Conservation (phyloP, 768 basidiomycete species). For the Mycena albidolilacea region DNA sequence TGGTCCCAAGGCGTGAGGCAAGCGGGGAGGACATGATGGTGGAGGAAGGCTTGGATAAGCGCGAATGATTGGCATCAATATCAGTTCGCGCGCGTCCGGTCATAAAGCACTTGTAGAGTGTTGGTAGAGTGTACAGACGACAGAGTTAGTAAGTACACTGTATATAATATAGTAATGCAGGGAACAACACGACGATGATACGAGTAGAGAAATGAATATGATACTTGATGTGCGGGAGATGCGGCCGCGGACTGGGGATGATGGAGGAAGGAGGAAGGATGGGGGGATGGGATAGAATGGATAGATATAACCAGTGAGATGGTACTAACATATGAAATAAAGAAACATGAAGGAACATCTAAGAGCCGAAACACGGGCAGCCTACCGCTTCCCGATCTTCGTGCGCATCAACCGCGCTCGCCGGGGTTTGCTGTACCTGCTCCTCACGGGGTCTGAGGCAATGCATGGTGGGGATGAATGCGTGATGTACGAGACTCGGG, state of each 20-base stretch:
- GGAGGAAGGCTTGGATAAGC: neutral
- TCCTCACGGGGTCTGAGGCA: no score
- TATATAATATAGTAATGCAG: constrained; percentile 2
- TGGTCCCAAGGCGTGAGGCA: constrained; percentile 14
- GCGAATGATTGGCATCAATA: no score
- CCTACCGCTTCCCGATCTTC: constrained; percentile 27
- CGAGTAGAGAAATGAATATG: neutral
- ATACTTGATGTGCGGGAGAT: neutral
- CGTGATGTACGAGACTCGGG: no score
- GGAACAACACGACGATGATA: neutral
- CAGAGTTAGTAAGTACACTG: constrained; percentile 30
- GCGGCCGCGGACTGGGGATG: neutral
- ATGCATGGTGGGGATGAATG: no score
- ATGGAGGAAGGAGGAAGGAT: neutral
- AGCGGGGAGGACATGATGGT: constrained; percentile 8
- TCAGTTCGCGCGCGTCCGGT: no score
- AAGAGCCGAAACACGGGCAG: neutral
- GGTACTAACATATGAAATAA: constrained; percentile 15
- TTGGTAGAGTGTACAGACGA: constrained; percentile 27
- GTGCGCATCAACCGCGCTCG: constrained; percentile 30
- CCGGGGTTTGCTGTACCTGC: neutral
- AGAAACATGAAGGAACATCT: neutral
- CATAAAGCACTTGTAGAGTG: constrained; percentile 26
- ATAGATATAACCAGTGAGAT: constrained; percentile 19
- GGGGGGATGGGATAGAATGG: neutral